Evolutionary conservation across 352 stramenopile species (phyloP).

Genomic region (Globisporangium cederbergense): DNA sequence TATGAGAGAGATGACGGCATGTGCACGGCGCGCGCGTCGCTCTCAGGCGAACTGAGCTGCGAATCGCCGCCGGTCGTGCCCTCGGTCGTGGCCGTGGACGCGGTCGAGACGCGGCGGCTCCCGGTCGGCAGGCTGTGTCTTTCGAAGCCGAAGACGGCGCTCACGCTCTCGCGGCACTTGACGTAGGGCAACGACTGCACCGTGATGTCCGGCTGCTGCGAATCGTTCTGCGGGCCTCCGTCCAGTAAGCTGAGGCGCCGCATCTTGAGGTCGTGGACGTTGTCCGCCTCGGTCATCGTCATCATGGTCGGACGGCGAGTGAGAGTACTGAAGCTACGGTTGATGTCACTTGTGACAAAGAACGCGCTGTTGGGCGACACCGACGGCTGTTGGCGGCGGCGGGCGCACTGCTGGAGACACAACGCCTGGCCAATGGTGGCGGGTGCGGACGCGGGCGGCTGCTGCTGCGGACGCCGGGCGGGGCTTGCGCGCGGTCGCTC

Average conservation of each 20-base stretch:
- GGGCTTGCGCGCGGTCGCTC: constrained; percentile 6
- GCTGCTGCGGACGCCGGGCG: neutral
- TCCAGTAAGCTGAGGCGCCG: constrained; percentile 7
- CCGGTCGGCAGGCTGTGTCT: constrained; percentile 14
- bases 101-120: constrained; percentile 44
- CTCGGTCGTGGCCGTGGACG: constrained; percentile 32
- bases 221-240: neutral
- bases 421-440: constrained; percentile 53
- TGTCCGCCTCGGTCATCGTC: constrained; percentile 15
- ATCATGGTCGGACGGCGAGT: constrained; percentile 9
- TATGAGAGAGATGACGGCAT: constrained; percentile 64
- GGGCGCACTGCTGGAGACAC: constrained; percentile 43
- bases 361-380: constrained; percentile 11
- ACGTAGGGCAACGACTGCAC: constrained; percentile 74
- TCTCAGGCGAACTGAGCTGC: constrained; percentile 19
- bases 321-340: neutral
- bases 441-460: constrained; percentile 3
- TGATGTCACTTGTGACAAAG: constrained; percentile 17
- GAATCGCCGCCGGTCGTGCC: constrained; percentile 8
- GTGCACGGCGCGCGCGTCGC: constrained; percentile 29
- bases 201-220: constrained; percentile 19
- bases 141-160: constrained; percentile 56
- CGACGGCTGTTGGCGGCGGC: constrained; percentile 19
- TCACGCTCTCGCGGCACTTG: constrained; percentile 52
- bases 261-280: constrained; percentile 8